phyloP scores from a whole-genome alignment of 257 asterid genomes.

The Prunella vulgaris region DNA sequence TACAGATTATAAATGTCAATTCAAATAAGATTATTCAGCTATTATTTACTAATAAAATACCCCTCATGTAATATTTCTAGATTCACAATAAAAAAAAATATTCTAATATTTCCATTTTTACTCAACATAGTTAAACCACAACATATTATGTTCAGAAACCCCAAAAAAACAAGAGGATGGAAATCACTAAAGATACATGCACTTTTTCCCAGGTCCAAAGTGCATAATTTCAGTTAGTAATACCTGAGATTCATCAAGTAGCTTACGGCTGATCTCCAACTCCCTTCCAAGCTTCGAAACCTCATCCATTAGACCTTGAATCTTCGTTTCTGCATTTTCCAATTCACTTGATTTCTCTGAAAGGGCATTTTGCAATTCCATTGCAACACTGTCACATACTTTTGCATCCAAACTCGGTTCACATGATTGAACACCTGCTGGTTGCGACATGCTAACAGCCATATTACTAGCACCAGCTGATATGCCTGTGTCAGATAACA shows the following conservation, averaged over 20 bases:
- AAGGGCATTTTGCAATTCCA: constrained; percentile 51
- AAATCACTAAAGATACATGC: not conserved
- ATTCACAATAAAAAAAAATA: not conserved
- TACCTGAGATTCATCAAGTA: constrained; percentile 99
- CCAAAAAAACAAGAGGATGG: not conserved
- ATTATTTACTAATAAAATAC: no score
- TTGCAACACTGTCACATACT: no score
- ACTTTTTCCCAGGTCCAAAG: not conserved
- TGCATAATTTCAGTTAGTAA: constrained; percentile 8
- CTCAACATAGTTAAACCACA: constrained; percentile 10
- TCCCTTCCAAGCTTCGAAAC: constrained; percentile 60
- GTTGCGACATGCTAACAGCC: constrained; percentile 73
- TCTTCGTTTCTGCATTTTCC: constrained; percentile 54
- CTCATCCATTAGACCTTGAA: constrained; percentile 52
- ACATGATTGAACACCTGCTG: constrained; percentile 36
- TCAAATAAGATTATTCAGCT: no score
- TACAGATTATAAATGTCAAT: not conserved
- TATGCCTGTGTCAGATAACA: constrained; percentile 38
- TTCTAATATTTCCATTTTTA: not conserved
- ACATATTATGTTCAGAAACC: not conserved
- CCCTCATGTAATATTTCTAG: not conserved
- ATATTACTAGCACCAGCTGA: constrained; percentile 57
- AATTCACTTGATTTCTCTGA: constrained; percentile 61
- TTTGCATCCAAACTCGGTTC: constrained; percentile 42
- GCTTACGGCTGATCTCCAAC: constrained; percentile 69